Evolutionary conservation across 768 basidiomycete species (phyloP), one percentile per base, ranked within the genome.

Genomic region (Tylopilus plumbeoviolaceoides): DNA sequence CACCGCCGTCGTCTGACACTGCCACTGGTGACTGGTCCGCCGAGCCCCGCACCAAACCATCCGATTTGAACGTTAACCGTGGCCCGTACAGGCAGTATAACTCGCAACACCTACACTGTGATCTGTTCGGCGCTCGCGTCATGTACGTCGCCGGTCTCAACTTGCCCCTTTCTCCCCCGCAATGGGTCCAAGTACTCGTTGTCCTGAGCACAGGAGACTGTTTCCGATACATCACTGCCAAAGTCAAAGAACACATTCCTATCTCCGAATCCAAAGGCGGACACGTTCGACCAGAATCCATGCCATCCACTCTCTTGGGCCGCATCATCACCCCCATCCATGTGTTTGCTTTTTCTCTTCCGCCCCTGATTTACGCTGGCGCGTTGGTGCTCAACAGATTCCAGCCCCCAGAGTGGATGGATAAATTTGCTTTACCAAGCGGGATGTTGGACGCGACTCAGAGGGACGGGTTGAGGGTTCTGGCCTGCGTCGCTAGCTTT

Each of bases 341-440:
- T n/a, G 53, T 35, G 7, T 30, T 61, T 2, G 60, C 62, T 9
- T 23, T 48, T 2, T 39, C 58, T 18, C 10, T 61, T 31, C 55
- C 63, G 1, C 67, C 70, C 4, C 10, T 63, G 14, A 27, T 61
- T 5, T 72, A 69, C 21, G 45, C 65, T 25, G 53, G 50, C n/a
- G 58, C 56, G 18, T 25, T 71, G 38, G 53, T 23, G 1, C 41
- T 63, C 36, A 70, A 67, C 38, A 27, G 57, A n/a, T 53, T 72
- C 47, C 54, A 56, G 9, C 67, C 61, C 44, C 69, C 70, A 1
- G 51, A 47, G 12, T 73, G 73, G 72, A 59, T 71, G 56, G 33
- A 36, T 15, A 57, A 42, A 21, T 61, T 45, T 21, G 51, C 60
- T 6, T 49, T 70, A 15, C 50, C 64, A 2, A 7, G 46, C 4